These are phyloP conservation scores for Chlamydomonas sphaeroides DNA, from an alignment of 139 green algal species.

Conservation along the genomic window DNA sequence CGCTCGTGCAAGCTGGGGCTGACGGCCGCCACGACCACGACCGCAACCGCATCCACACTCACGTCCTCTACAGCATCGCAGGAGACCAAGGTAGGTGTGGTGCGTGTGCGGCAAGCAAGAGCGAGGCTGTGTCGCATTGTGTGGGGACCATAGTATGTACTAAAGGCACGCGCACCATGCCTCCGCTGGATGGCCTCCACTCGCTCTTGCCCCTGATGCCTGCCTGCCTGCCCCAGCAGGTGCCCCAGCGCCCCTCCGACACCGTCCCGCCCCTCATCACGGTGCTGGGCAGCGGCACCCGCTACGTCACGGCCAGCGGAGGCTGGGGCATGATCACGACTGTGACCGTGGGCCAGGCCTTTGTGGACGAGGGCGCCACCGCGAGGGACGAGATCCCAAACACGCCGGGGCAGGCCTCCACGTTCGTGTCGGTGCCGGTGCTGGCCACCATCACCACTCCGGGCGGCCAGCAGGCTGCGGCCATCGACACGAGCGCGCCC, in stretches of 20 bases:
- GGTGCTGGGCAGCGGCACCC: background rate
- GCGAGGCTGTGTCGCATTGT: too few species aligned
- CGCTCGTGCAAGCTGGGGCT: too few species aligned
- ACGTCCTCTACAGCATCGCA: too few species aligned
- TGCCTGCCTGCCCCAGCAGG: too few species aligned
- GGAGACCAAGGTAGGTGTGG: too few species aligned
- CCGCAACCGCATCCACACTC: too few species aligned
- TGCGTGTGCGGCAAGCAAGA: too few species aligned
- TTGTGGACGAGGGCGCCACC: background rate
- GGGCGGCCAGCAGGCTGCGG: background rate
- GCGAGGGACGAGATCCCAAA: background rate
- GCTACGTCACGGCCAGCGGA: background rate
- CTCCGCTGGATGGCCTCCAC: too few species aligned
- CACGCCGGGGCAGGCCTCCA: background rate
- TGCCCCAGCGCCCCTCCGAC: background rate
- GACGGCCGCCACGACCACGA: too few species aligned
- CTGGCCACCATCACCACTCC: background rate
- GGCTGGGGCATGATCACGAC: background rate
- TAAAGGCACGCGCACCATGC: too few species aligned
- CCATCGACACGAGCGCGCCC: background rate
- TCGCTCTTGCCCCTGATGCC: too few species aligned
- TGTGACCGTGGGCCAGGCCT: background rate
- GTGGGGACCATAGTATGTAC: too few species aligned
- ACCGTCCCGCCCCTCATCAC: conserved; percentile 5
- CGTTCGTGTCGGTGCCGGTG: background rate